phyloP scores from a whole-genome alignment of 139 green algal genomes.

The Chlorella sp. region DNA sequence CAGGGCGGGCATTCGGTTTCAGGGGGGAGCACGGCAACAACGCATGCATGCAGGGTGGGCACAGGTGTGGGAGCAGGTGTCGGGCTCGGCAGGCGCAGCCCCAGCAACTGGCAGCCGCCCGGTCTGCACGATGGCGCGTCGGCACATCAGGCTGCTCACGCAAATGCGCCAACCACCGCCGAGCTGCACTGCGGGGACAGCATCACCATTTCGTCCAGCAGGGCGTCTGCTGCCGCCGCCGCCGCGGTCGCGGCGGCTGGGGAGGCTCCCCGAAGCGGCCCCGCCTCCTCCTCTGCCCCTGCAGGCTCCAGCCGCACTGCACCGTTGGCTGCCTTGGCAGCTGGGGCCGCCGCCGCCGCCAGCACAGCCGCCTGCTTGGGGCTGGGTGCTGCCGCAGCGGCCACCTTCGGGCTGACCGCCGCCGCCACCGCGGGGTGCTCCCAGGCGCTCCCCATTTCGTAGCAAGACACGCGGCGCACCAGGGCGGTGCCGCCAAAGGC shows the following conservation, averaged over 20 bases:
- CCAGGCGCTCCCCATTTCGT: conserved; percentile 43
- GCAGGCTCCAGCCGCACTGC: background rate
- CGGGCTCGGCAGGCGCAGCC: too few species aligned
- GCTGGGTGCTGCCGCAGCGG: background rate
- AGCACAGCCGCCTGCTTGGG: background rate
- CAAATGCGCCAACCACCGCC: background rate
- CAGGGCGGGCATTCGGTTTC: too few species aligned
- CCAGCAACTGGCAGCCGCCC: too few species aligned
- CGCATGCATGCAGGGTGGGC: too few species aligned
- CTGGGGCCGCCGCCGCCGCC: background rate
- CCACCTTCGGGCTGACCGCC: background rate
- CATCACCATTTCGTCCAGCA: conserved; percentile 2
- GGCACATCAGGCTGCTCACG: too few species aligned
- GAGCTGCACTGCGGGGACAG: conserved; percentile 1
- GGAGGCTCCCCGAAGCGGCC: background rate
- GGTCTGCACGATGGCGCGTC: too few species aligned
- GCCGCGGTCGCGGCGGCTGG: background rate
- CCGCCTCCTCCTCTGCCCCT: background rate
- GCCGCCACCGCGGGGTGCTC: background rate
- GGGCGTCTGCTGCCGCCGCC: background rate
- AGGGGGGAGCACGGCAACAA: too few species aligned
- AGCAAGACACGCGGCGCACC: conserved; percentile 13
- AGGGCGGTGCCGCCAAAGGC: conserved; percentile 38
- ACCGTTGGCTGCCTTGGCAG: background rate
- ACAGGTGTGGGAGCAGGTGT: too few species aligned